phyloP scores from a whole-genome alignment of 139 green algal genomes.

The Chlamydomonas sphaeroides region DNA sequence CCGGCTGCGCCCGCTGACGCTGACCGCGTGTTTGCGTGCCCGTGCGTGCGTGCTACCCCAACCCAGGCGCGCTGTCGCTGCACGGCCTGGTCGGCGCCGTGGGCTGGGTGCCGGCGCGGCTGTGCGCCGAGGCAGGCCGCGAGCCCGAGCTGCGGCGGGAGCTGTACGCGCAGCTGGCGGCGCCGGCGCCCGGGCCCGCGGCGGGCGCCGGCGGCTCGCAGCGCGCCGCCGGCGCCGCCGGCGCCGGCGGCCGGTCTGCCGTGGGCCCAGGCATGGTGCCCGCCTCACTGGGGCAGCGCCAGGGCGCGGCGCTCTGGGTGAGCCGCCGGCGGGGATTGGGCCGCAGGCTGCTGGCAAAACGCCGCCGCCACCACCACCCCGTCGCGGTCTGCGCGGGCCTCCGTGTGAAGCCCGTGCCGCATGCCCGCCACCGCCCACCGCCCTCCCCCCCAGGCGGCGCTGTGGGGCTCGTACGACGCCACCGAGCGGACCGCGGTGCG shows the following conservation, averaged over 20 bases:
- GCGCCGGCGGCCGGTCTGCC: conserved; percentile 39
- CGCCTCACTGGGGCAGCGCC: conserved; percentile 35
- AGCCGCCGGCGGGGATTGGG: conserved; percentile 5
- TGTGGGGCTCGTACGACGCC: conserved; percentile 48
- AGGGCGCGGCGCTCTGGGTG: conserved; percentile 51
- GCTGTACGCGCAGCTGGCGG: conserved; percentile 39
- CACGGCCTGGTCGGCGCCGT: conserved; percentile 33
- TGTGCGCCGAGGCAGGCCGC: conserved; percentile 12
- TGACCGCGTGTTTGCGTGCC: no score
- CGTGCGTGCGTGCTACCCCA: no score
- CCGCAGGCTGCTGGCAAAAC: no score
- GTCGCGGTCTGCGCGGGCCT: no score
- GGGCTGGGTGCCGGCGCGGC: conserved; percentile 48
- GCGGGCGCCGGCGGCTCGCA: no score
- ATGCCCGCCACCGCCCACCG: no score
- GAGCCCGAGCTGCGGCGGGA: conserved; percentile 57
- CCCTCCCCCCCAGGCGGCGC: conserved; percentile 26
- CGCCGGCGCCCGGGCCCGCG: not conserved
- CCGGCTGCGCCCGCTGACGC: no score
- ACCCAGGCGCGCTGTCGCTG: conserved; percentile 16
- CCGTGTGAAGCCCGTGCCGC: no score
- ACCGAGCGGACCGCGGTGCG: conserved; percentile 44
- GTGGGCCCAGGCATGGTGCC: conserved; percentile 82
- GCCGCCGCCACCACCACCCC: no score
- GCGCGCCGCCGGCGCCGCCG: conserved; percentile 19